Percentiles rank a stretch among this genome's conserved stretches.
Evolutionary conservation across 23 red algal genomes (phyloP).

Genomic region (Gracilaria gracilis): DNA sequence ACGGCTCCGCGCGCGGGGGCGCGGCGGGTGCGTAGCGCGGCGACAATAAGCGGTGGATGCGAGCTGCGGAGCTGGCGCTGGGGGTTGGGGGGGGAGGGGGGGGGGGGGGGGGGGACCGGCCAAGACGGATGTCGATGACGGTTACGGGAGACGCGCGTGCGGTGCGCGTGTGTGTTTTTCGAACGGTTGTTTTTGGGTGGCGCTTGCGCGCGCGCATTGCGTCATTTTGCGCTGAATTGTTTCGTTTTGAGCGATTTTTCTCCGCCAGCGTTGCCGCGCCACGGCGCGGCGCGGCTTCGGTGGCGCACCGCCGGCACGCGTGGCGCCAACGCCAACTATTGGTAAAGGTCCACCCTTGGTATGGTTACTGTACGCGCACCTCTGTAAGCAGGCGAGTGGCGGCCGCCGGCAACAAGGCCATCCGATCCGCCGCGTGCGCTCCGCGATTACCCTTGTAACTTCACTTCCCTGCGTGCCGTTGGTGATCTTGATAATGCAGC

Average conservation of each 20-base stretch:
- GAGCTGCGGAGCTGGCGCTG: too few species aligned
- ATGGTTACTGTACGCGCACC: not conserved
- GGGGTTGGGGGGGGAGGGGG: not conserved
- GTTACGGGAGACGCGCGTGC: slow-evolving; percentile 6
- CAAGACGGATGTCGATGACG: not conserved
- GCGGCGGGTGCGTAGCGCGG: not conserved
- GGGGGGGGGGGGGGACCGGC: slow-evolving; percentile 6
- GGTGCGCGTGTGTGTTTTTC: not conserved
- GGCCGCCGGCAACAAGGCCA: not conserved
- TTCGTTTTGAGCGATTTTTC: too few species aligned
- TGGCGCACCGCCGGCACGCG: too few species aligned
- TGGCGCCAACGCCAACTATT: too few species aligned
- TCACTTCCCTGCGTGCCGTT: too few species aligned
- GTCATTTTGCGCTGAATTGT: not conserved
- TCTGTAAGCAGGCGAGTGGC: not conserved
- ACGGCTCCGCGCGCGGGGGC: not conserved
- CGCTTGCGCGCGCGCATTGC: not conserved
- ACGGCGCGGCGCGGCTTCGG: too few species aligned
- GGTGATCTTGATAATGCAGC: too few species aligned
- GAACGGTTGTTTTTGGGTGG: not conserved
- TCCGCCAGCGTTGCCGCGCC: too few species aligned
- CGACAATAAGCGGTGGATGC: not conserved
- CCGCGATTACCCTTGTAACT: too few species aligned
- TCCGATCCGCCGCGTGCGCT: too few species aligned
- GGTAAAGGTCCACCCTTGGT: too few species aligned